A percentile compares a stretch with the other conserved stretches of the same genome.
phyloP scores from a whole-genome alignment of 176 grass and related monocot genomes.

The Cenchrus purpureus region DNA sequence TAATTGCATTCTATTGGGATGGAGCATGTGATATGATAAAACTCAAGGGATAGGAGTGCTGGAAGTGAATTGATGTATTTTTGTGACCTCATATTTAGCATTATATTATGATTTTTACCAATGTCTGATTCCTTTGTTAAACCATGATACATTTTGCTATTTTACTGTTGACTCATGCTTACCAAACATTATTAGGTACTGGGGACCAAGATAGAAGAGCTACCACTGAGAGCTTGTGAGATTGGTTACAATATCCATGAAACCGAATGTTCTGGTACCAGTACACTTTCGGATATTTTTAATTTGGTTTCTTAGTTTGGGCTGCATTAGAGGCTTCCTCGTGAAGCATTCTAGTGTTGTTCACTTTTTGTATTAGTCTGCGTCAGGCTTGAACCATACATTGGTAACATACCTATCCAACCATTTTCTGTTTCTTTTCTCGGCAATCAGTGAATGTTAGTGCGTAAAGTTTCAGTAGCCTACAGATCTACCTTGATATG shows the following conservation, averaged over 20 bases:
- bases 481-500: constrained; percentile 29
- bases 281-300: constrained; percentile 27
- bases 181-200: constrained; percentile 47
- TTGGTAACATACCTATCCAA: constrained; percentile 18
- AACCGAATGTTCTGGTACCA: constrained; percentile 39
- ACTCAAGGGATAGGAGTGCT: too few species aligned
- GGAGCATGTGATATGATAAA: too few species aligned
- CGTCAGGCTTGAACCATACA: constrained; percentile 37
- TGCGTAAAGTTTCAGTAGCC: constrained; percentile 35
- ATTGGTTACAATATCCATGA: constrained; percentile 26
- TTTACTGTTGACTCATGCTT: constrained; percentile 30
- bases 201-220: constrained; percentile 31
- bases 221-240: constrained; percentile 23
- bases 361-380: constrained; percentile 34
- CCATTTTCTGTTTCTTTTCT: constrained; percentile 22
- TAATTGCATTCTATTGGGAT: too few species aligned
- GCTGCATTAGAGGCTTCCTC: constrained; percentile 17
- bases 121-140: constrained; percentile 29
- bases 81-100: constrained; percentile 14
- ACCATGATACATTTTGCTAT: constrained; percentile 16
- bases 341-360: constrained; percentile 27
- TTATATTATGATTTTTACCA: not conserved
- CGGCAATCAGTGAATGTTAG: constrained; percentile 10
- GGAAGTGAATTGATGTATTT: constrained; percentile 4
- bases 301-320: constrained; percentile 31